Percentiles rank a stretch among this genome's conserved stretches.
Evolutionary conservation across 2,329 filamentous ascomycete species (phyloP).

Genomic region (Aspergillus japonicus): DNA sequence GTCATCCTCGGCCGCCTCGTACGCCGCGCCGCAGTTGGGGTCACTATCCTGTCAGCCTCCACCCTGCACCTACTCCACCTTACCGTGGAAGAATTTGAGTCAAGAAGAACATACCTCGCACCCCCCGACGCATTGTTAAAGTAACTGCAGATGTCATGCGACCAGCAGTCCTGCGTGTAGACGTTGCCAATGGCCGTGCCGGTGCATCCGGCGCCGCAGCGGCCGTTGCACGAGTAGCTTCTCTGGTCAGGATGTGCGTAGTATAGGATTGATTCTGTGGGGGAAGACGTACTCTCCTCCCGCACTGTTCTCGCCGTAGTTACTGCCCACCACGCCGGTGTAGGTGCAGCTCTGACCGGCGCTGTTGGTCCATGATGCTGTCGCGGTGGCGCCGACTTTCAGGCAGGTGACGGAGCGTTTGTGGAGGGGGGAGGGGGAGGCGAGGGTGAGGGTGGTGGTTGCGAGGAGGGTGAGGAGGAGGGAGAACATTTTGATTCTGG

Average conservation of each 20-base stretch:
- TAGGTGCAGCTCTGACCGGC: constrained; percentile 15
- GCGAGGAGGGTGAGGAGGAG: background rate
- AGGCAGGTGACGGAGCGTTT: constrained; percentile 18
- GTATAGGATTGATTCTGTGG: background rate
- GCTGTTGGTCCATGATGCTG: constrained; percentile 18
- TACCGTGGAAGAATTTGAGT: background rate
- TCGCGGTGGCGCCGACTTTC: constrained; percentile 15
- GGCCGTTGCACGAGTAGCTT: constrained; percentile 22
- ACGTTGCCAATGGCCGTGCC: constrained; percentile 16
- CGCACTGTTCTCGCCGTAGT: constrained; percentile 15
- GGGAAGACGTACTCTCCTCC: constrained; percentile 14
- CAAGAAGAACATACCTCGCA: constrained; percentile 4
- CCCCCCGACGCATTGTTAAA: constrained; percentile 19
- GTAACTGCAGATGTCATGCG: constrained; percentile 23
- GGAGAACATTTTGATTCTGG: background rate
- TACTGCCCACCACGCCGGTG: constrained; percentile 16
- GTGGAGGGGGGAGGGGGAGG: background rate
- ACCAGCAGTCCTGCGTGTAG: constrained; percentile 22
- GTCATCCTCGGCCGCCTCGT: constrained; percentile 13
- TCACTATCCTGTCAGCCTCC: constrained; percentile 1
- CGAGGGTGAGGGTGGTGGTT: background rate
- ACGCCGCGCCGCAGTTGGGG: constrained; percentile 15
- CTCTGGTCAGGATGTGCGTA: background rate
- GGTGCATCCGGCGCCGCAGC: constrained; percentile 18
- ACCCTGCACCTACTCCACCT: background rate